A percentile compares a stretch with the other conserved stretches of the same genome.
These are phyloP conservation scores for Cryptosporidium xiaoi DNA, from an alignment of 169 alveolate species.

Conservation along the genomic window DNA sequence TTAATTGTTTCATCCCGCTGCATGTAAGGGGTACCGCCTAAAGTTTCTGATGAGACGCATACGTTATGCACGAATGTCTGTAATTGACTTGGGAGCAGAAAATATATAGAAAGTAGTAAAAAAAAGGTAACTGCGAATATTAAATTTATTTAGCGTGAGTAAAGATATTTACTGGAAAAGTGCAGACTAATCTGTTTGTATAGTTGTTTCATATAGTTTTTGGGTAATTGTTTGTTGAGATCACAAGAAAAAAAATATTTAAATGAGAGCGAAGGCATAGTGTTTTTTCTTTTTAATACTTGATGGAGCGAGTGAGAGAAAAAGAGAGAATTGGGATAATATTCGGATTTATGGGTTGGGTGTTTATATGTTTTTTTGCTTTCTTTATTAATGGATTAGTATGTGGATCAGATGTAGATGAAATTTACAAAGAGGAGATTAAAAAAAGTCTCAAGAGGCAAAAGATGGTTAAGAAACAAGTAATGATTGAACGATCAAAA, in stretches of 20 bases:
- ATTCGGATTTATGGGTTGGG: conserved; percentile 25
- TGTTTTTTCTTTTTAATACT: neutral
- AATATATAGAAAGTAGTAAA: no score
- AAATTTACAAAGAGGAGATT: conserved; percentile 21
- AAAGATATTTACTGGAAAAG: no score
- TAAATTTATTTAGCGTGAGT: no score
- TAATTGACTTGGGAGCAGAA: no score
- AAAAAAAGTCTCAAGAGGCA: conserved; percentile 23
- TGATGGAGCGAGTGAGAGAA: neutral
- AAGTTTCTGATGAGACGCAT: neutral
- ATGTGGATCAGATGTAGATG: conserved; percentile 33
- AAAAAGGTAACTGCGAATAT: no score
- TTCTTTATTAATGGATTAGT: neutral
- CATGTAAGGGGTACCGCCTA: neutral
- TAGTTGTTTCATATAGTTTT: no score
- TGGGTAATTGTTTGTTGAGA: no score
- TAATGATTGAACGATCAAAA: conserved; percentile 53
- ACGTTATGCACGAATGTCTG: no score
- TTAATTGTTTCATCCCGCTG: no score
- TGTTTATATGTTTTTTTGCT: conserved; percentile 4
- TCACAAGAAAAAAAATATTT: no score
- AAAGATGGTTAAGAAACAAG: conserved; percentile 46
- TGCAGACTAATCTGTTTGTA: no score
- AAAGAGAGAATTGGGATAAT: neutral
- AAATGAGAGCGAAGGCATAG: no score